Evolutionary conservation across 2,329 filamentous ascomycete genomes (phyloP).

Genomic region (Aspergillus pseudoglaucus): DNA sequence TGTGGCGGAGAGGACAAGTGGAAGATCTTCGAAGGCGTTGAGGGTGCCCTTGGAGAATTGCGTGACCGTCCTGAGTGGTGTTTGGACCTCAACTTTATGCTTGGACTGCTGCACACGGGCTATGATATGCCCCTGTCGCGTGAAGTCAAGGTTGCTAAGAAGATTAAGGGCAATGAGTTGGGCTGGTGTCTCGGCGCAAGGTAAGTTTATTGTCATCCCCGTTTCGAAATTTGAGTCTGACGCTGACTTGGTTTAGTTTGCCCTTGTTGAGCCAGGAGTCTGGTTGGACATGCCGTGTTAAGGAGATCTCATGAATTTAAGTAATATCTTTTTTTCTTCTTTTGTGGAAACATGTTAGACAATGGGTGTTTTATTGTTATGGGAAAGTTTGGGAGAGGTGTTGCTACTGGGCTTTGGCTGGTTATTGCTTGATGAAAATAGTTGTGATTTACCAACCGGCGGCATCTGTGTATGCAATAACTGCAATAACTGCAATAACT

Average conservation of each 20-base stretch:
- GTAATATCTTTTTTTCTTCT: not conserved
- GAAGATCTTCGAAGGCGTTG: constrained; percentile 71
- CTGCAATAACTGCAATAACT: not conserved
- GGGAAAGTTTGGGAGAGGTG: not conserved
- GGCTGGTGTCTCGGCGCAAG: constrained; percentile 97
- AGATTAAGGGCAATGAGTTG: constrained; percentile 93
- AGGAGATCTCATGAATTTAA: constrained; percentile 56
- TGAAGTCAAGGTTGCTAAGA: constrained; percentile 97
- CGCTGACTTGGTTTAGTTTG: constrained; percentile 52
- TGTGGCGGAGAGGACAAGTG: constrained; percentile 72
- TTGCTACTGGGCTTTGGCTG: constrained; percentile 1
- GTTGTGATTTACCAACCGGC: not conserved
- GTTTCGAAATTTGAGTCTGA: constrained; percentile 5
- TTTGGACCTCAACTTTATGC: constrained; percentile 93
- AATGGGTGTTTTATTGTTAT: constrained; percentile 6
- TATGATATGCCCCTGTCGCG: constrained; percentile 97
- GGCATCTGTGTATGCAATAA: not conserved
- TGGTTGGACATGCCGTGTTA: constrained; percentile 85
- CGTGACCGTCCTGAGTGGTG: constrained; percentile 80
- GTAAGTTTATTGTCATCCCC: constrained; percentile 46
- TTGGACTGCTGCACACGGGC: constrained; percentile 83
- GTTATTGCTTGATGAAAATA: not conserved
- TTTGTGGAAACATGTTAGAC: constrained; percentile 18
- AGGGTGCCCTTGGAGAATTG: constrained; percentile 73
- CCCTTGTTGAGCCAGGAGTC: constrained; percentile 74